These are phyloP conservation scores for Platanthera zijinensis DNA, from an alignment of 106 monocot species.

Conservation along the genomic window DNA sequence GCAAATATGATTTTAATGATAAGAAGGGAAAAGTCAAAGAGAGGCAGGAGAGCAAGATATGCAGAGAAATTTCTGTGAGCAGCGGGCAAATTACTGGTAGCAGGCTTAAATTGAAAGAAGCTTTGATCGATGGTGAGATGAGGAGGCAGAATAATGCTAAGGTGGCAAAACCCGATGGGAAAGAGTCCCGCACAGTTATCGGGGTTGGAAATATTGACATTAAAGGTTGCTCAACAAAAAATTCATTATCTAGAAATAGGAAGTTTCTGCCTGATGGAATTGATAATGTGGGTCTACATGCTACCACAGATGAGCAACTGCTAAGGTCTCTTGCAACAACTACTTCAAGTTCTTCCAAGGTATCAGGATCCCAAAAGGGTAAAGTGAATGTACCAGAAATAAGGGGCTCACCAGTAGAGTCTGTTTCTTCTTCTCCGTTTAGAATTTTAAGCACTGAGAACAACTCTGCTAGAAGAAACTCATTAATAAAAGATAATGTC, in stretches of 20 bases:
- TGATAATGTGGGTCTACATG: slow-evolving; percentile 1
- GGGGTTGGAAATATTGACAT: slow-evolving; percentile 11
- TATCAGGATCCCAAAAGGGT: slow-evolving; percentile 44
- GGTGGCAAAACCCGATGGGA: slow-evolving; percentile 27
- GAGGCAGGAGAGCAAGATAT: slow-evolving; percentile 20
- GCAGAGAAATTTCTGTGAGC: slow-evolving; percentile 9
- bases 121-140: slow-evolving; percentile 16
- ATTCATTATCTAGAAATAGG: slow-evolving; percentile 16
- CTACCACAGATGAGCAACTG: slow-evolving; percentile 17
- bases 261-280: slow-evolving; percentile 10
- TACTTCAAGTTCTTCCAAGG: slow-evolving; percentile 58
- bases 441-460: slow-evolving; percentile 26
- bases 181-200: slow-evolving; percentile 20
- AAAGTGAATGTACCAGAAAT: slow-evolving; percentile 37
- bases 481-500: slow-evolving; percentile 14
- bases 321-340: slow-evolving; percentile 24
- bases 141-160: slow-evolving; percentile 44
- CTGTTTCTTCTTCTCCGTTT: slow-evolving; percentile 65
- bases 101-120: slow-evolving; percentile 20
- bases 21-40: slow-evolving; percentile 58
- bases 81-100: slow-evolving; percentile 1
- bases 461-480: slow-evolving; percentile 15
- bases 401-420: slow-evolving; percentile 56
- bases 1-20: slow-evolving; percentile 15
- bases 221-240: slow-evolving; percentile 11